A percentile compares a stretch with the other conserved stretches of the same genome.
phyloP scores from a whole-genome alignment of 2,329 filamentous ascomycete genomes.

The Aspergillus novoparasiticus region DNA sequence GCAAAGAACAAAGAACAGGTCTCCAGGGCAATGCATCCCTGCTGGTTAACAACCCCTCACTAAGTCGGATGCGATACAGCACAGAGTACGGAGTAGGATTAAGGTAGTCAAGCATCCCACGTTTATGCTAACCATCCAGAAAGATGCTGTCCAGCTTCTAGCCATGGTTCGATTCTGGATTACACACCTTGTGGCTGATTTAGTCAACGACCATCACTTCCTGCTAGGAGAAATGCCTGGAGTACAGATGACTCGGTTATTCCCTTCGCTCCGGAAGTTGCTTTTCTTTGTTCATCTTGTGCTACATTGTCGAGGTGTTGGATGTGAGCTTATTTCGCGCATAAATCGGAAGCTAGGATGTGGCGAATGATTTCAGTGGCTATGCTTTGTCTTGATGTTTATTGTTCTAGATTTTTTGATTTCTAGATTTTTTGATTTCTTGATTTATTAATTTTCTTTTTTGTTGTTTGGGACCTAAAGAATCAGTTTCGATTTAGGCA shows the following conservation, averaged over 20 bases:
- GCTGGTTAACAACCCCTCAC: neutral
- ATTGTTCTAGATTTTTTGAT: neutral
- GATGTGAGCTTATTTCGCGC: neutral
- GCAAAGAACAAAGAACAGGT: neutral
- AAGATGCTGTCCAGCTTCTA: neutral
- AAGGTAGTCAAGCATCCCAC: conserved; percentile 3
- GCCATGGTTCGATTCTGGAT: neutral
- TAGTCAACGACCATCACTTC: neutral
- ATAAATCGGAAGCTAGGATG: neutral
- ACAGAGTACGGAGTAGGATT: neutral
- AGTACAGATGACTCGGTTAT: neutral
- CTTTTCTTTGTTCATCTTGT: neutral
- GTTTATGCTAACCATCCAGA: neutral
- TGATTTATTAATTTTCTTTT: neutral
- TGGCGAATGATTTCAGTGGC: neutral
- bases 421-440: neutral
- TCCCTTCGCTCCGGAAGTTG: too few species aligned
- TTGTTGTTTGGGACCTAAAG: neutral
- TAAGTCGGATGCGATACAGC: neutral
- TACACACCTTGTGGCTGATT: neutral
- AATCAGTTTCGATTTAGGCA: neutral
- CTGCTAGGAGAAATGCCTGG: neutral
- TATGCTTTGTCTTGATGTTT: neutral
- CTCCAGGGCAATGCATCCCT: neutral
- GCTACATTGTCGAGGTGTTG: neutral